Evolutionary conservation across 78 protist species (phyloP), one percentile per base, ranked within the genome.

Genomic region (Pirum gemmata): DNA sequence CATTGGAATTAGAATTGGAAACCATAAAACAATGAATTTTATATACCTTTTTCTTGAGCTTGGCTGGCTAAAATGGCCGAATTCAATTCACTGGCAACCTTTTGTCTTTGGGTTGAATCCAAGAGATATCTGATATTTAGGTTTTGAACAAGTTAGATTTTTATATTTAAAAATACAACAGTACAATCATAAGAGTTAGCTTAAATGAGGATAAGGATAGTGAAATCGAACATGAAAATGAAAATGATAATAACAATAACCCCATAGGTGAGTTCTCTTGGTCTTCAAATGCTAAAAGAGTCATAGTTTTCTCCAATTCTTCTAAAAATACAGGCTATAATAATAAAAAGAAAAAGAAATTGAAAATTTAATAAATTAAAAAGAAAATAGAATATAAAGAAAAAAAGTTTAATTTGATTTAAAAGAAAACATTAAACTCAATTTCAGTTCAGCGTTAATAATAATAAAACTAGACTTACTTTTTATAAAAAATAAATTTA

Each of bases 21-120:
- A 25, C 37, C 34, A 78, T 25, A 78, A n/a, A 78, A 78, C 82
- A 78, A 26, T 37, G 40, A 8, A 31, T 2, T 40, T 21, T 33
- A 25, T 31, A 18, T 38, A 83, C 93, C 89, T 84, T 92, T 93
- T 37, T 93, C 96, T 72, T 93, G 94, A 40, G 86, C 73, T 83
- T 93, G 97, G 80, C 92, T 89, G 27, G 83, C 78, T 31, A 95
- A 85, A 29, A 95, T 94, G 38, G 97, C 97, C 1, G 95, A 87
- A 67, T 95, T 95, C 72, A 95, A 89, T 78, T 90, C 94, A 51
- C 92, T 83, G 18, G 97, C 97, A 34, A 91, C 92, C 87, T 90
- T 94, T 90, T 94, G 94, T 40, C 97, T 41, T 79, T 95, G 96
- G 2, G 61, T 27, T 8, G 39, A 25, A 33, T 35, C 61, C 86